Evolutionary conservation across 352 stramenopile genomes (phyloP).

Genomic region (Pythium graminicola): DNA sequence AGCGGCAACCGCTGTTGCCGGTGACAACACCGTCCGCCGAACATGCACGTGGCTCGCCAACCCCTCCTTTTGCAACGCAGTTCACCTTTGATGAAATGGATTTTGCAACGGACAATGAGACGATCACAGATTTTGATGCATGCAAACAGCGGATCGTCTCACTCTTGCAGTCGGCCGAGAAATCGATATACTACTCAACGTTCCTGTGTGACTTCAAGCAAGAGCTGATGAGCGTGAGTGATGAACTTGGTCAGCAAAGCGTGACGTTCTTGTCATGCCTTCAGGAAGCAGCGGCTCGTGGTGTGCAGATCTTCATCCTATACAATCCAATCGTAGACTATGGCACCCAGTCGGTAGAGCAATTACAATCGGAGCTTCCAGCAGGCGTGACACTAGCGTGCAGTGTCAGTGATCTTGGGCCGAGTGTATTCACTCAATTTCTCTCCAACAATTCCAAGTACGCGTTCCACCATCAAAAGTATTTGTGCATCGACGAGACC

Average conservation of each 20-base stretch:
- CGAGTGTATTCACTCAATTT: slow-evolving; percentile 27
- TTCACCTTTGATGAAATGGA: slow-evolving; percentile 63
- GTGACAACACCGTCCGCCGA: not conserved
- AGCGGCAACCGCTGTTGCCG: slow-evolving; percentile 17
- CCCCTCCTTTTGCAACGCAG: slow-evolving; percentile 9
- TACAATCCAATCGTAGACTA: slow-evolving; percentile 76
- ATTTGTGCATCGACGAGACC: slow-evolving; percentile 56
- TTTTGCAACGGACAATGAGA: slow-evolving; percentile 35
- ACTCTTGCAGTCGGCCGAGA: slow-evolving; percentile 43
- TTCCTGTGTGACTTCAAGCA: slow-evolving; percentile 77
- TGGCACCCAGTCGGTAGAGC: slow-evolving; percentile 47
- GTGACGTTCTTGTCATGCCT: slow-evolving; percentile 61
- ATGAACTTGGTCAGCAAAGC: slow-evolving; percentile 17
- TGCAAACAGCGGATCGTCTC: slow-evolving; percentile 57
- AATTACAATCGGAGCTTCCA: slow-evolving; percentile 42
- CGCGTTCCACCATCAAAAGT: slow-evolving; percentile 81
- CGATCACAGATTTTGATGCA: slow-evolving; percentile 52
- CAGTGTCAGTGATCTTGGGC: slow-evolving; percentile 61
- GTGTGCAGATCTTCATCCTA: slow-evolving; percentile 58
- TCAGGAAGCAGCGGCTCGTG: slow-evolving; percentile 44
- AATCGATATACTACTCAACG: slow-evolving; percentile 72
- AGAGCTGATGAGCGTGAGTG: slow-evolving; percentile 20
- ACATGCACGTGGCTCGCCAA: not conserved
- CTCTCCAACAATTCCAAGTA: slow-evolving; percentile 80
- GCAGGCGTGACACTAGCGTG: slow-evolving; percentile 44